Evolutionary conservation across 2,329 filamentous ascomycete species (phyloP).

Genomic region (Sclerotinia subarctica): DNA sequence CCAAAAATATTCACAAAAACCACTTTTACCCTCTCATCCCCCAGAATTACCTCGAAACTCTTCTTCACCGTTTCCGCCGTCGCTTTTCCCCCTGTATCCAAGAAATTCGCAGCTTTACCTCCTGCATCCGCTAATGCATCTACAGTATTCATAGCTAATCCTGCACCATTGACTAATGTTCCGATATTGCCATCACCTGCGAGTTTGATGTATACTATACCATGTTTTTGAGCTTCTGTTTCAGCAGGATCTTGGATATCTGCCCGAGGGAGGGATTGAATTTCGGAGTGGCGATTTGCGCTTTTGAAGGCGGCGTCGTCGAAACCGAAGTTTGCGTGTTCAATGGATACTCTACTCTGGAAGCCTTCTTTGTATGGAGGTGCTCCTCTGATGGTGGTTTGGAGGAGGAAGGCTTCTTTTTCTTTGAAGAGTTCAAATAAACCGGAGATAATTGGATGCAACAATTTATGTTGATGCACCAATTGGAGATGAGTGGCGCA

Average conservation of each 20-base stretch:
- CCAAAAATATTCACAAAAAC: slow-evolving; percentile 72
- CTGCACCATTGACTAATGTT: slow-evolving; percentile 84
- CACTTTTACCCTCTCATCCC: slow-evolving; percentile 68
- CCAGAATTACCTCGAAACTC: slow-evolving; percentile 70
- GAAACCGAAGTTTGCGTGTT: slow-evolving; percentile 58
- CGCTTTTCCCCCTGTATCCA: slow-evolving; percentile 87
- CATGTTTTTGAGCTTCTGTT: slow-evolving; percentile 61
- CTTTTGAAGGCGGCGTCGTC: slow-evolving; percentile 68
- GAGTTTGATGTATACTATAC: slow-evolving; percentile 75
- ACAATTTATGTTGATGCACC: slow-evolving; percentile 37
- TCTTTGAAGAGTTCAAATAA: slow-evolving; percentile 59
- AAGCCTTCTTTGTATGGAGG: too few species aligned
- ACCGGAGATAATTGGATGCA: slow-evolving; percentile 41
- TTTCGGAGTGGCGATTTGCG: slow-evolving; percentile 56
- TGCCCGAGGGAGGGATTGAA: slow-evolving; percentile 56
- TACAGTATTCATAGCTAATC: slow-evolving; percentile 86
- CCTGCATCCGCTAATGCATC: slow-evolving; percentile 70
- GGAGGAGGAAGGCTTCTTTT: slow-evolving; percentile 63
- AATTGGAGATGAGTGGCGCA: slow-evolving; percentile 47
- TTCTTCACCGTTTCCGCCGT: slow-evolving; percentile 77
- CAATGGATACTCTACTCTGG: slow-evolving; percentile 46
- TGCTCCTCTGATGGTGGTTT: slow-evolving; percentile 46
- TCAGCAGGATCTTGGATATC: slow-evolving; percentile 53
- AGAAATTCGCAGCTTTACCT: slow-evolving; percentile 74
- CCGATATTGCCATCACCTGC: slow-evolving; percentile 62